Conservation (phyloP, 1,284 basidiomycete species). For the Mycena citricolor region DNA sequence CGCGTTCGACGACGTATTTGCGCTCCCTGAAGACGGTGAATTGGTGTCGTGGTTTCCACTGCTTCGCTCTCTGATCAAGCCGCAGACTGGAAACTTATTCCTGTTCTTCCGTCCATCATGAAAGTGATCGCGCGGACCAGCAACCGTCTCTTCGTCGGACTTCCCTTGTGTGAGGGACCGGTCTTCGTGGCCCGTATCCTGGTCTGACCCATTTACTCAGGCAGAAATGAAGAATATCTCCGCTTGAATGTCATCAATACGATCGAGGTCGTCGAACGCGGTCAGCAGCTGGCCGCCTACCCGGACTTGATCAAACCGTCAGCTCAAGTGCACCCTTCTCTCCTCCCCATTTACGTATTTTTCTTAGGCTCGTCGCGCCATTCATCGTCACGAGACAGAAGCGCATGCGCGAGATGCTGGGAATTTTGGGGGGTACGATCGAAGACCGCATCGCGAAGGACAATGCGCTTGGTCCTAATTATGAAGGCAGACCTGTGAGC, state of each 20-base stretch:
- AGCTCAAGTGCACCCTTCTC: conserved; percentile 22
- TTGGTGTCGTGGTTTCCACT: not conserved
- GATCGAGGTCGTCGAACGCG: conserved; percentile 25
- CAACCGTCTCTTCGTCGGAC: conserved; percentile 22
- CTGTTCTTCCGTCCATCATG: not conserved
- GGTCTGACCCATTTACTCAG: conserved; percentile 16
- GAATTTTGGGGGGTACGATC: conserved; percentile 37
- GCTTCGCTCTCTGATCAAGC: not conserved
- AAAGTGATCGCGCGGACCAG: conserved; percentile 11
- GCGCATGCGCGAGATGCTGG: conserved; percentile 23
- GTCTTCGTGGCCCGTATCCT: not conserved
- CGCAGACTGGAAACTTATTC: conserved; percentile 9
- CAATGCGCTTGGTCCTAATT: conserved; percentile 35
- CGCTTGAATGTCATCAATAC: conserved; percentile 34
- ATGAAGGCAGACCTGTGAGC: conserved; percentile 37
- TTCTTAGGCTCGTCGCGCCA: conserved; percentile 3
- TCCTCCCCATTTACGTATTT: not conserved
- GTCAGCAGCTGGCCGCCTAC: conserved; percentile 27
- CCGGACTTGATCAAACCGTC: conserved; percentile 33
- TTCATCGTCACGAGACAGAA: conserved; percentile 6
- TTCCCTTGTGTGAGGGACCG: conserved; percentile 19
- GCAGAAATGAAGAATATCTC: conserved; percentile 33
- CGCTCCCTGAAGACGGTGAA: conserved; percentile 11
- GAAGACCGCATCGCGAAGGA: conserved; percentile 38
- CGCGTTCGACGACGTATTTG: conserved; percentile 7